phyloP scores from a whole-genome alignment of 2,329 filamentous ascomycete species.

The Microcera coccophila region DNA sequence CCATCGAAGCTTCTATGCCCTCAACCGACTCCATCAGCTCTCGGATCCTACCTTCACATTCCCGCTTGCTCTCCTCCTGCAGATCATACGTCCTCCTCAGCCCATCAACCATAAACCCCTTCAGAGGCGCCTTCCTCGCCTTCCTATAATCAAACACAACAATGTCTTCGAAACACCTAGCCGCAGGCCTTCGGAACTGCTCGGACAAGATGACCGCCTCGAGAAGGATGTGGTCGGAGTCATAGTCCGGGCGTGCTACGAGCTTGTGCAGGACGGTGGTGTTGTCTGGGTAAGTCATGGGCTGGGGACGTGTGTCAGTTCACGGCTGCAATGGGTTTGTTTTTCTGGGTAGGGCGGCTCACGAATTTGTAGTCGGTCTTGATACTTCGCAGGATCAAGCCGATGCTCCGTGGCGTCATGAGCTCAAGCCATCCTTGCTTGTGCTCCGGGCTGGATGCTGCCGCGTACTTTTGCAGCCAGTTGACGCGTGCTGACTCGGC shows the following conservation, averaged over 20 bases:
- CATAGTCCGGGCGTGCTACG: conserved; percentile 42
- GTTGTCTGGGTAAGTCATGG: conserved; percentile 77
- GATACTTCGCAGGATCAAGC: conserved; percentile 76
- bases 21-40: conserved; percentile 2
- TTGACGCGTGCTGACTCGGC: conserved; percentile 78
- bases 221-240: conserved; percentile 50
- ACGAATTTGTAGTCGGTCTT: conserved; percentile 86
- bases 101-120: conserved; percentile 38
- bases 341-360: conserved; percentile 36
- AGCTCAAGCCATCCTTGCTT: conserved; percentile 64
- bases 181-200: conserved; percentile 65
- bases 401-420: conserved; percentile 61
- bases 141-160: conserved; percentile 31
- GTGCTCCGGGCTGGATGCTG: conserved; percentile 58
- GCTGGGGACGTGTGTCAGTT: conserved; percentile 44
- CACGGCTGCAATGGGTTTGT: too few species aligned
- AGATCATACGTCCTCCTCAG: conserved; percentile 34
- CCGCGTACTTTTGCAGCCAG: conserved; percentile 69
- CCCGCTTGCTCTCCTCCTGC: conserved; percentile 26
- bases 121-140: conserved; percentile 37
- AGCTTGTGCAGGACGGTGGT: conserved; percentile 84
- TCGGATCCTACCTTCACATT: conserved; percentile 16
- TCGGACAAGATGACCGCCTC: conserved; percentile 71
- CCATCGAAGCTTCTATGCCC: conserved; percentile 2
- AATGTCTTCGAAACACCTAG: conserved; percentile 61